These are phyloP conservation scores for Tremellales sp. DNA, from an alignment of 1,284 basidiomycete species.

Conservation along the genomic window DNA sequence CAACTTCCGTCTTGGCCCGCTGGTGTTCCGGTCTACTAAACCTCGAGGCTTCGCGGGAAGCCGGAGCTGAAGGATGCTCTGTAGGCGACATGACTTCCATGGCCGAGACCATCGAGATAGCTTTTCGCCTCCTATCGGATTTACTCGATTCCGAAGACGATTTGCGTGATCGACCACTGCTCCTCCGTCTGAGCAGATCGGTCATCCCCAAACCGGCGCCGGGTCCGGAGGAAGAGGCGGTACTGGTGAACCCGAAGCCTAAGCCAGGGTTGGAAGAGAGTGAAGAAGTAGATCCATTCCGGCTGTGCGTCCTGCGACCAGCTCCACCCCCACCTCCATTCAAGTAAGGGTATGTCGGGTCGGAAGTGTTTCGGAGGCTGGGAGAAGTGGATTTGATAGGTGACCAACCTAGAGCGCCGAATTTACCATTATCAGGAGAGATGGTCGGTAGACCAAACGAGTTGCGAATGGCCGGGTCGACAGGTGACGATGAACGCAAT, in stretches of 20 bases:
- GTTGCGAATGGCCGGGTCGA: slow-evolving; percentile 14
- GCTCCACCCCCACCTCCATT: too few relatives aligned
- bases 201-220: neutral
- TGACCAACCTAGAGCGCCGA: slow-evolving; percentile 22
- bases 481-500: neutral
- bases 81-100: neutral
- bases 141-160: neutral
- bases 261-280: neutral
- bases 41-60: too few relatives aligned
- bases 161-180: neutral
- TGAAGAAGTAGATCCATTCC: neutral
- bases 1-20: slow-evolving; percentile 7
- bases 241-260: neutral
- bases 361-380: neutral
- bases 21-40: neutral
- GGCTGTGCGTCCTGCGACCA: neutral
- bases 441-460: slow-evolving; percentile 42
- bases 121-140: neutral
- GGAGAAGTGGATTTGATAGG: slow-evolving; percentile 12
- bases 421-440: slow-evolving; percentile 13
- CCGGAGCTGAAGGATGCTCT: too few relatives aligned
- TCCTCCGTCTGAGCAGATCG: neutral
- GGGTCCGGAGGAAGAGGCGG: too few relatives aligned
- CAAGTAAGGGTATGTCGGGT: neutral
- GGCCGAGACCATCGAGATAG: neutral